Evolutionary conservation across 345 rosid species (phyloP), one percentile per base, ranked within the genome.

Genomic region (Theobroma cacao): DNA sequence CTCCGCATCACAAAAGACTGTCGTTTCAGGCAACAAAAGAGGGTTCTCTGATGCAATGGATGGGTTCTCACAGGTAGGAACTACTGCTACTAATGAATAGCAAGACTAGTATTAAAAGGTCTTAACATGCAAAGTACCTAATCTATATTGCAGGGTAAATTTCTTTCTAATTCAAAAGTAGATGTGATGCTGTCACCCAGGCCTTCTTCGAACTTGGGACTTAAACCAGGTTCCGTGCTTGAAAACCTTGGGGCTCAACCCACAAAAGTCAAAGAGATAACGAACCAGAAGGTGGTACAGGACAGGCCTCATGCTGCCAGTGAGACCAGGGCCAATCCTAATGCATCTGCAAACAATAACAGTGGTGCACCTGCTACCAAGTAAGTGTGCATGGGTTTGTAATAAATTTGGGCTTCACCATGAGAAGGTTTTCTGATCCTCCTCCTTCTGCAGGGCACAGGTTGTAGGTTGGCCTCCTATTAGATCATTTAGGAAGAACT

Each of bases 401-500:
- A 20, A 47, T 9, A 14, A 36, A 5, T 78, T 18, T 75, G 28
- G 34, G 20, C 10, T 66, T 59, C 14, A 53, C 36, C 40, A 2
- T 5, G 33, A 48, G 36, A 59, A 12, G 48, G 12, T 55, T 76
- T 47, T 41, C 14, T 13, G 15, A 62, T 82, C 36, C 28, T 78
- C 66, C 26, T 73, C 45, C 69, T 13, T 70, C 77, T 56, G 59
- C 83, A 91, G 93, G 90, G 92, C 91, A 56, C 91, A 87, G 84
- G 93, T 91, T 75, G 91, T 91, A 79, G 95, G 95, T 64, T 91
- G 95, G 95, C 95, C 95, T 28, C 95, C 95, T 40, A 83, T 91
- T 63, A 86, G 90, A 77, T 90, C 95, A 3, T 91, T 78, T 78
- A 82, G 95, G 80, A 90, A 87, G 86, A 91, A 90, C 81, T 76